Evolutionary conservation across 768 basidiomycete genomes (phyloP).

Genomic region (Suillus hirtellus): DNA sequence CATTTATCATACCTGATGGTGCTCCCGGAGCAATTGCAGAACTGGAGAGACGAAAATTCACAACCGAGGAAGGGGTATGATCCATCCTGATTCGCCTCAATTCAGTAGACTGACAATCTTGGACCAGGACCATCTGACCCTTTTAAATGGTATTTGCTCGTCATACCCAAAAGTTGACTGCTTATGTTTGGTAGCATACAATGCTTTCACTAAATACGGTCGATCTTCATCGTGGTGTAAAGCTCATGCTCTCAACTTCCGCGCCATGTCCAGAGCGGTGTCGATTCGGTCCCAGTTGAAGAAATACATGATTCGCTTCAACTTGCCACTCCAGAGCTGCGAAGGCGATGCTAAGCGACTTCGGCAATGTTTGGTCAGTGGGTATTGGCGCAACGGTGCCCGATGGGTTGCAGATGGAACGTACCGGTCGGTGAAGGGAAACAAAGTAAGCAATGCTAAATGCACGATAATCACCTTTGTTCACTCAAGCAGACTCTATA

Average conservation of each 20-base stretch:
- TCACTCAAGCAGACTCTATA: conserved; percentile 61
- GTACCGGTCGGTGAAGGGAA: conserved; percentile 84
- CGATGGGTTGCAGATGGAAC: conserved; percentile 92
- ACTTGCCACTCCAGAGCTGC: conserved; percentile 80
- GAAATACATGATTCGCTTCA: conserved; percentile 92
- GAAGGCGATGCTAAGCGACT: conserved; percentile 83
- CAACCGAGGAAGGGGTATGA: conserved; percentile 93
- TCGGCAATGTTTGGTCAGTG: conserved; percentile 86
- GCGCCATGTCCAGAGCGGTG: conserved; percentile 90
- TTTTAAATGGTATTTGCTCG: conserved; percentile 72
- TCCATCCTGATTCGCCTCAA: not conserved
- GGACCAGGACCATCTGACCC: conserved; percentile 86
- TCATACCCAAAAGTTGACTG: not conserved
- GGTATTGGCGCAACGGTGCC: conserved; percentile 94
- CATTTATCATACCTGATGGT: conserved; percentile 87
- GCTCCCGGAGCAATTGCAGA: conserved; percentile 85
- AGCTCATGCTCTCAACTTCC: conserved; percentile 87
- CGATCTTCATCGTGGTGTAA: conserved; percentile 93
- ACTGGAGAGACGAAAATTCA: conserved; percentile 93
- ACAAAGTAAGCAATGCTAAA: conserved; percentile 54
- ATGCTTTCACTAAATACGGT: conserved; percentile 84
- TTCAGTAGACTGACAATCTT: conserved; percentile 10
- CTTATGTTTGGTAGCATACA: conserved; percentile 63
- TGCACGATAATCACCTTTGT: not conserved
- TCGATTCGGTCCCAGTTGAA: conserved; percentile 94